Base-by-base conservation (phyloP, 2,329 filamentous ascomycete species). In the Fusarium udum region DNA sequence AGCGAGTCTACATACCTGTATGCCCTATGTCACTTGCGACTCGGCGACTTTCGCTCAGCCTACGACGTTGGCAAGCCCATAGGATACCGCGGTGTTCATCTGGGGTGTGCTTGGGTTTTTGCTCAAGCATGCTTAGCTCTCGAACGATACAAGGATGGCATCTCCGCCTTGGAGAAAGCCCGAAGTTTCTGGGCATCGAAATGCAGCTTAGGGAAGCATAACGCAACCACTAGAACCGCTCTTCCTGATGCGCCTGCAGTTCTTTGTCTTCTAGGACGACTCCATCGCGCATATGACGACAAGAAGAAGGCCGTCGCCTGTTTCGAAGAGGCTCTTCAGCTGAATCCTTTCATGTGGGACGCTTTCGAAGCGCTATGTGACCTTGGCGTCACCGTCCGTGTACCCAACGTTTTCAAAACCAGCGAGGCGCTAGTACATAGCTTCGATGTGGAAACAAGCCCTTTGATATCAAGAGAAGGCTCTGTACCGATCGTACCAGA, bases 341-440 rank as follows among this genome's bases (percentile, higher is more conserved):
- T 91, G 61, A 99, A 98, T 78, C 95, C 96, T 4, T 95, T 98
- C 82, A 96, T 97, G 89, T 99, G 96, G 96, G 96, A 99, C 85
- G 95, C 95, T 1, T 98, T 98, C 78, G 91, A 92, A 28, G 92
- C 90, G 22, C 87, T 99, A 13, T 97, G 95, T 80, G 95, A 98
- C 79, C 93, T 90, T 91, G 93, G 94, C 8, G 92, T 94, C 49
- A 91, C 91, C 74, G 88, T 98, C 61, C 91, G 93, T 63, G 91
- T 96, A 15, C 89, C 91, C 32, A 97, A 97, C 78, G 93, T 98
- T 71, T 99, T 97, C 84, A 94, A 91, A 79, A 84, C 92, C 76
- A 94, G 88, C 68, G 88, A 90, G 26, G 69, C 80, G 13, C 80
- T 90, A 40, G 73, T 87, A 39, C 85, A 86, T 43, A 83, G 83